Base-by-base conservation (phyloP, 805 yeast species). In the Nakazawaea anatomiae region DNA sequence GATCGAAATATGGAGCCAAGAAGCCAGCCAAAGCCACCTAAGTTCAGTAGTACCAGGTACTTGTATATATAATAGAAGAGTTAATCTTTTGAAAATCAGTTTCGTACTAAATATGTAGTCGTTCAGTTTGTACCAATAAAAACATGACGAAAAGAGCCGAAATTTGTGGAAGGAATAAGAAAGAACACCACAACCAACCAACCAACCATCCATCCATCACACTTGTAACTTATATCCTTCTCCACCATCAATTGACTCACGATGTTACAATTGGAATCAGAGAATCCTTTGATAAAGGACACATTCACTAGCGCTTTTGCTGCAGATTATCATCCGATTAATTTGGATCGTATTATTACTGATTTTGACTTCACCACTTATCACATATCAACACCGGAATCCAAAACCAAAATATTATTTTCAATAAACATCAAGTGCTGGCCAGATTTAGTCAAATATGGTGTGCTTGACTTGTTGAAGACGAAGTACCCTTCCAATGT, bases 331-430 rank as follows among this genome's bases (percentile, higher is more conserved):
- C 70, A 67, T 29, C 75, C 79, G 3, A 65, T 76, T 46, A 70
- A 80, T 5, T 73, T 89, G 55, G 97, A 94, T 69, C 81, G 97
- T 66, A 83, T 92, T 55, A 80, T 94, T 55, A 85, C 96, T 39
- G 99, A 94, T 72, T 94, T 94, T 60, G 99, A 94, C 68, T 89
- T 89, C 71, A 96, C 97, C 46, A 87, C 94, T 32, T 91, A 87
- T 69, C 98, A 92, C 67, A 74, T 94, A 54, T 85, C 96, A 45
- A 92, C 95, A n/a, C 88, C 91, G 2, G 90, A 83, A 57, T 74
- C 81, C 54, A 88, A 85, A 70, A 67, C 83, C 36, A 62, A 77
- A 64, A 68, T 89, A 52, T 71, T 86, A 56, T 70, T 89, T 29
- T 85, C 94, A 28, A 73, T 89, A 48, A 79, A 77, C 55, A 79